A percentile compares a stretch with the other conserved stretches of the same genome.
phyloP scores from a whole-genome alignment of 2,329 filamentous ascomycete genomes.

The Rhynchosporium secalis region DNA sequence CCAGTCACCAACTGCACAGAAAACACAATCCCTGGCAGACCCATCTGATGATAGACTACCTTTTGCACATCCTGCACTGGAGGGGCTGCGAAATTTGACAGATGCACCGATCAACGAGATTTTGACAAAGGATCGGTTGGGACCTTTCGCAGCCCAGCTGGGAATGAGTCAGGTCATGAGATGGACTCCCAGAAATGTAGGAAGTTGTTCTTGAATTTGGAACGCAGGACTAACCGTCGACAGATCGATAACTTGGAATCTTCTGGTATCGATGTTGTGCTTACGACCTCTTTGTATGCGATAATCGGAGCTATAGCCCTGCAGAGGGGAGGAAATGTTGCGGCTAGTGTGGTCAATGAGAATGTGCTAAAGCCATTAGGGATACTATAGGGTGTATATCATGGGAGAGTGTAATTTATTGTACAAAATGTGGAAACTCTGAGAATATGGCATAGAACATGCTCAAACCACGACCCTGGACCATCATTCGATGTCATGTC shows the following conservation, averaged over 20 bases:
- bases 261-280: slow-evolving; percentile 74
- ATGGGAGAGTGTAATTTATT: slow-evolving; percentile 34
- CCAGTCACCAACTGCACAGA: slow-evolving; percentile 42
- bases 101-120: slow-evolving; percentile 59
- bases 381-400: slow-evolving; percentile 34
- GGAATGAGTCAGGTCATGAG: slow-evolving; percentile 74
- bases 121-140: slow-evolving; percentile 64
- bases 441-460: background rate
- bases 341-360: slow-evolving; percentile 73
- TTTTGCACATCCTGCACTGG: slow-evolving; percentile 69
- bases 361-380: slow-evolving; percentile 45
- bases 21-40: slow-evolving; percentile 43
- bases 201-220: background rate
- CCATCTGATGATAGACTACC: slow-evolving; percentile 55
- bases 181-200: slow-evolving; percentile 84
- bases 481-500: background rate
- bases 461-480: background rate
- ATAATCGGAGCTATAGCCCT: slow-evolving; percentile 88
- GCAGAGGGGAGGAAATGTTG: slow-evolving; percentile 78
- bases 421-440: slow-evolving; percentile 29
- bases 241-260: slow-evolving; percentile 65
- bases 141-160: slow-evolving; percentile 66
- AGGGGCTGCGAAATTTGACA: slow-evolving; percentile 72
- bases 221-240: slow-evolving; percentile 27
- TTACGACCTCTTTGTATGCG: slow-evolving; percentile 77